These are phyloP conservation scores for Phytophthora citricola DNA, from an alignment of 352 stramenopile species.

Conservation along the genomic window DNA sequence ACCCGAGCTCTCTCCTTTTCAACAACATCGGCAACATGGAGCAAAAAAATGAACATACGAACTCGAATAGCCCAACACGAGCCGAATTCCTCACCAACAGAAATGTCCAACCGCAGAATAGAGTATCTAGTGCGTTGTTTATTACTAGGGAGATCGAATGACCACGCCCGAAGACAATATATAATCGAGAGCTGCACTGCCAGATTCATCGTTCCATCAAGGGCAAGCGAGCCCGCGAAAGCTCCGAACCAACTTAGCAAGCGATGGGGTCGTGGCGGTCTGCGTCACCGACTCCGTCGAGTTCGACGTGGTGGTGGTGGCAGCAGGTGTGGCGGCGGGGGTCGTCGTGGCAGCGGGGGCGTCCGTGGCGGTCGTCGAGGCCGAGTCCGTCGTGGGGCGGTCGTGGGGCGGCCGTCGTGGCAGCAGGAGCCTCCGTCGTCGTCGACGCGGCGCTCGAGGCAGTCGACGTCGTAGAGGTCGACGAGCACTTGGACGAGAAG, in stretches of 20 bases:
- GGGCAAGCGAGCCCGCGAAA: neutral
- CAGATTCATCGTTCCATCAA: neutral
- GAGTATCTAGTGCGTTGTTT: neutral
- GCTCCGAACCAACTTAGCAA: constrained; percentile 18
- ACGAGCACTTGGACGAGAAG: constrained; percentile 32
- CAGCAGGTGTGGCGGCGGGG: constrained; percentile 15
- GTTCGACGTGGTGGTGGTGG: constrained; percentile 15
- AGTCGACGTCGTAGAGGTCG: constrained; percentile 10
- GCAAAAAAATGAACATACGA: too few species aligned
- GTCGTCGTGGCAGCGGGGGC: constrained; percentile 12
- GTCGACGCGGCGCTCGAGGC: constrained; percentile 4
- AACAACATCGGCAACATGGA: too few species aligned
- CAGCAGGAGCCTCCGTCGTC: constrained; percentile 5
- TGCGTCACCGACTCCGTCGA: constrained; percentile 16
- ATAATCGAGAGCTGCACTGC: neutral
- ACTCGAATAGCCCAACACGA: too few species aligned
- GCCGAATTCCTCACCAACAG: too few species aligned
- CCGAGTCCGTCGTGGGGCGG: neutral
- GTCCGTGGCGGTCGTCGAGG: constrained; percentile 11
- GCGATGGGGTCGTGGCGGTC: constrained; percentile 11
- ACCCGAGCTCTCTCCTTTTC: too few species aligned
- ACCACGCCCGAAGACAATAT: constrained; percentile 2
- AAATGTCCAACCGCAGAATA: neutral
- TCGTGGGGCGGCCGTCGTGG: constrained; percentile 8
- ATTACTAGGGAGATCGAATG: neutral